Base-by-base conservation (phyloP, 768 basidiomycete genomes). In the Hysterangium stoloniferum region DNA sequence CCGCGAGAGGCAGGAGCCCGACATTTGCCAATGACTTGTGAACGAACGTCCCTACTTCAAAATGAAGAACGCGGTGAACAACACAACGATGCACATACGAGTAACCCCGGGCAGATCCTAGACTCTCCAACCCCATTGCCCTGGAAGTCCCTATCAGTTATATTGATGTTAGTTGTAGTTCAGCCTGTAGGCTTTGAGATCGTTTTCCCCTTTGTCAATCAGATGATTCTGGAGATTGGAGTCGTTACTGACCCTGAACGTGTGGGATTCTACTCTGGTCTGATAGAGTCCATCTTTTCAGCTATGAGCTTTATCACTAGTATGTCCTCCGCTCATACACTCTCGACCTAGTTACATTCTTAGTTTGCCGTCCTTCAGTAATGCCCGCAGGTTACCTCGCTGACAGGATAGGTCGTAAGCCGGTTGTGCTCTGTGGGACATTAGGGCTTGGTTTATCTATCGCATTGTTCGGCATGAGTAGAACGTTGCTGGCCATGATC, bases 241-340 rank as follows among this genome's bases (percentile, higher is more conserved):
- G 45, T 57, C 11, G 55, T 52, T 17, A 35, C 56, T 37, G 56
- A 57, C 43, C 56, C 56, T 13, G 56, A 57, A 38, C 27, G 38
- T 24, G 56, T 57, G 22, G 56, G 56, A 17, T 57, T 53, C 36
- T 57, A 57, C 40, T 57, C 56, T 5, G 56, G 54, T 28, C 25
- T 57, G 12, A 38, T 56, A 11, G 56, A 38, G 32, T 38, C 36
- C 22, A 33, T 41, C 24, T 51, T 36, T 41, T n/a, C n/a, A 13
- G 20, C 24, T 25, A 27, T 41, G 33, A 40, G 31, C n/a, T 33
- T 28, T 41, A 6, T 35, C 25, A 31, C 50, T 31, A 44, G 53
- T 51, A 22, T 17, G 49, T 43, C n/a, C n/a, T n/a, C 22, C 9
- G 13, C 13, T 13, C 12, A n/a, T 9, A 20, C 9, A 24, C 20